Percentiles rank a stretch among this genome's conserved stretches.
Evolutionary conservation across 2,329 filamentous ascomycete species (phyloP).

Genomic region (Pseudophaeomoniella oleicola): DNA sequence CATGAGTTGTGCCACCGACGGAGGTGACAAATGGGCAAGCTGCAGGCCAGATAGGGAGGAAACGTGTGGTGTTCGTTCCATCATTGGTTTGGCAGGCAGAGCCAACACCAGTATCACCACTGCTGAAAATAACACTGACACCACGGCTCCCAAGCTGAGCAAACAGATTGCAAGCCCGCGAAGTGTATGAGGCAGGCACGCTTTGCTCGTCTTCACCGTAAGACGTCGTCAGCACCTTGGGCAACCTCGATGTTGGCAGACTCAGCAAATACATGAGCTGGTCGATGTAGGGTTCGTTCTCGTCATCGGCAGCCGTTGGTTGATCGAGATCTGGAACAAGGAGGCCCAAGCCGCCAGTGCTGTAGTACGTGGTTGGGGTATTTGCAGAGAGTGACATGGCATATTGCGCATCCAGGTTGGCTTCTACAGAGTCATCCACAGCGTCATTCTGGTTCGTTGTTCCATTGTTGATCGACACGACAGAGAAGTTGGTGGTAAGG

Average conservation of each 20-base stretch:
- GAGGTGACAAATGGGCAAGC: slow-evolving; percentile 49
- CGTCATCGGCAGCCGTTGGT: slow-evolving; percentile 23
- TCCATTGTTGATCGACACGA: slow-evolving; percentile 42
- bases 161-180: slow-evolving; percentile 46
- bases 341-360: slow-evolving; percentile 41
- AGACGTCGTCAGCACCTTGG: slow-evolving; percentile 52
- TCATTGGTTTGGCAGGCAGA: slow-evolving; percentile 40
- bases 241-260: slow-evolving; percentile 39
- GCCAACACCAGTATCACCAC: slow-evolving; percentile 49
- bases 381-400: slow-evolving; percentile 40
- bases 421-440: slow-evolving; percentile 33
- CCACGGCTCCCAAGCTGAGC: slow-evolving; percentile 52
- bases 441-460: slow-evolving; percentile 30
- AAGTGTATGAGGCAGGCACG: slow-evolving; percentile 44
- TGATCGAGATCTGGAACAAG: slow-evolving; percentile 34
- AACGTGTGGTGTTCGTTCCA: slow-evolving; percentile 34
- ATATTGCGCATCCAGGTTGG: slow-evolving; percentile 51
- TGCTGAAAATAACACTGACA: slow-evolving; percentile 50
- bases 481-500: slow-evolving; percentile 38
- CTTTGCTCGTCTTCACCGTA: slow-evolving; percentile 56
- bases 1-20: slow-evolving; percentile 43
- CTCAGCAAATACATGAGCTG: slow-evolving; percentile 46
- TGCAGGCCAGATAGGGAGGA: slow-evolving; percentile 40
- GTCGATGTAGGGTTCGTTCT: slow-evolving; percentile 52
- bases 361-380: slow-evolving; percentile 42